A percentile compares a stretch with the other conserved stretches of the same genome.
phyloP scores from a whole-genome alignment of 2,329 filamentous ascomycete species.

The Alternaria sp. region DNA sequence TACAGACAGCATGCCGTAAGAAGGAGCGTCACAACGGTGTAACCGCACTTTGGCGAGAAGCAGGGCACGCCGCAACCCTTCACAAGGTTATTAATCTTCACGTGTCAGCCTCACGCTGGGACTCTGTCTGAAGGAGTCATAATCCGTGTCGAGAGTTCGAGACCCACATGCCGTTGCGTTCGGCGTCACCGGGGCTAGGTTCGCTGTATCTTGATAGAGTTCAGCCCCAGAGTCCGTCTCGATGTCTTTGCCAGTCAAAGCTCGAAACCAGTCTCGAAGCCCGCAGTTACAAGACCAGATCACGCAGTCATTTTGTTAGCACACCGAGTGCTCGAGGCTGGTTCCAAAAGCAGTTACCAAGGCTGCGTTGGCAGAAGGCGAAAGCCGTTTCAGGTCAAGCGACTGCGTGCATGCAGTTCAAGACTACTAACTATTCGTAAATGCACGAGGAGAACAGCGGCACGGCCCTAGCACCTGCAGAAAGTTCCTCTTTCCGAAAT shows the following conservation, averaged over 20 bases:
- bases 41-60: background rate
- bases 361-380: constrained; percentile 16
- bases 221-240: constrained; percentile 17
- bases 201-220: constrained; percentile 1
- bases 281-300: background rate
- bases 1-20: constrained; percentile 23
- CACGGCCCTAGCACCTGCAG: constrained; percentile 24
- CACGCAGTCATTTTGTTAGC: background rate
- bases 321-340: background rate
- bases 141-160: background rate
- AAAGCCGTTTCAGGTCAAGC: constrained; percentile 15
- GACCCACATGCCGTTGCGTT: constrained; percentile 12
- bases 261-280: constrained; percentile 17
- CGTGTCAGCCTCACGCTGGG: constrained; percentile 8
- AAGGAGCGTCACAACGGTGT: background rate
- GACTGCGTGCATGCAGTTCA: constrained; percentile 16
- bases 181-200: constrained; percentile 6
- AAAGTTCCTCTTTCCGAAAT: constrained; percentile 22
- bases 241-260: constrained; percentile 14
- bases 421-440: constrained; percentile 5
- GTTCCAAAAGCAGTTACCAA: background rate
- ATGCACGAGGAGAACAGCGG: constrained; percentile 13
- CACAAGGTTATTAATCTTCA: background rate
- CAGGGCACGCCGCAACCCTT: background rate
- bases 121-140: background rate